Percentiles rank a stretch among this genome's conserved stretches.
Evolutionary conservation across 1,284 basidiomycete species (phyloP).

Genomic region (Boletellus sp.): DNA sequence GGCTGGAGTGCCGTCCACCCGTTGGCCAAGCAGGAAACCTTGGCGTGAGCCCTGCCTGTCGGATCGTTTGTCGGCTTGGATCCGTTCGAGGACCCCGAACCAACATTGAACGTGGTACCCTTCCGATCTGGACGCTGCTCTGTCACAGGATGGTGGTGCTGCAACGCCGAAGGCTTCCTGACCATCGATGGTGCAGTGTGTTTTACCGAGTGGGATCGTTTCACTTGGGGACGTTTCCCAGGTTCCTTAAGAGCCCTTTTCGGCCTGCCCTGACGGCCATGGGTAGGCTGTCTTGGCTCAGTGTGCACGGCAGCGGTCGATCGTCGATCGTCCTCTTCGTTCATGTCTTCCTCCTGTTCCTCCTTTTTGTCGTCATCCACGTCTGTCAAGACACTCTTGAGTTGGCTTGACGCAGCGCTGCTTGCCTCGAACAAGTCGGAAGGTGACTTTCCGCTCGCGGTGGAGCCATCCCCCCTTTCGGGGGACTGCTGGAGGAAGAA

Average conservation of each 20-base stretch:
- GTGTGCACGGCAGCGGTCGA: conserved; percentile 16
- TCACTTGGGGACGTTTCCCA: conserved; percentile 24
- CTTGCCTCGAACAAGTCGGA: conserved; percentile 34
- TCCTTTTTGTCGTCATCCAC: conserved; percentile 16
- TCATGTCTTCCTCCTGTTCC: conserved; percentile 12
- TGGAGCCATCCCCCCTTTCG: conserved; percentile 31
- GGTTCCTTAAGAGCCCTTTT: conserved; percentile 35
- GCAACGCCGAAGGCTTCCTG: conserved; percentile 27
- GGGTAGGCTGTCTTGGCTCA: conserved; percentile 8
- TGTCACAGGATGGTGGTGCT: conserved; percentile 12
- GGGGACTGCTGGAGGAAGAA: conserved; percentile 47
- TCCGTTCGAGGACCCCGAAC: conserved; percentile 53
- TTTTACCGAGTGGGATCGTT: conserved; percentile 30
- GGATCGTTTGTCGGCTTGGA: conserved; percentile 36
- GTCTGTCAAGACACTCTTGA: conserved; percentile 27
- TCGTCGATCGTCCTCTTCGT: conserved; percentile 23
- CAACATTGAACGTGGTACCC: conserved; percentile 50
- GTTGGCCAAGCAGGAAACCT: conserved; percentile 5
- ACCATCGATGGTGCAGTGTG: conserved; percentile 27
- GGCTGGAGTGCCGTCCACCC: conserved; percentile 16
- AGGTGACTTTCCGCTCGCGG: conserved; percentile 29
- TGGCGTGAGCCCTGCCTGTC: conserved; percentile 13
- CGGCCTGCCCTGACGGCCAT: conserved; percentile 21
- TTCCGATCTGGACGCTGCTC: conserved; percentile 25
- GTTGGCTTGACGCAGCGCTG: conserved; percentile 40